Base-by-base conservation (phyloP, 805 yeast genomes). In the Lipomyces yamadae region DNA sequence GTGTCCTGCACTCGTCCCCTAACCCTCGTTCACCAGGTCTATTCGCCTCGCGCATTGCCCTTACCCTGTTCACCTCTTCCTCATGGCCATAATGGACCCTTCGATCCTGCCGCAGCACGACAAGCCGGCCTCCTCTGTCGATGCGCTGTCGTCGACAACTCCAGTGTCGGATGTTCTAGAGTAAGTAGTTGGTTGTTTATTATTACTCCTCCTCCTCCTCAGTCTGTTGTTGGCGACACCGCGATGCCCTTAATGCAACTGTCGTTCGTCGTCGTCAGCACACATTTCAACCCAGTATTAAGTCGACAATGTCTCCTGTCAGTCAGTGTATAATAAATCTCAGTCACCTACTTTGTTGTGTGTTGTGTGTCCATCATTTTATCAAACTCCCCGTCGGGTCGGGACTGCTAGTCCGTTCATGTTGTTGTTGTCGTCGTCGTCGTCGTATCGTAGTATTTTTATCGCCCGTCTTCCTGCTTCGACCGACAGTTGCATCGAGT, bases 61-160 rank as follows among this genome's bases (percentile, higher is more conserved):
- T 56, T 15, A 58, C 54, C 48, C 29, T 42, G 50, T 56, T 7
- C 24, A 24, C 24, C 24, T 24, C 24, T 24, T 18, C 63, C 30
- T 2, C 56, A 61, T 63, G 65, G 65, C 68, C 34, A 52, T 60
- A 55, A 58, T 60, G 60, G 70, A 67, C 60, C 62, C 64, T 42
- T 57, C 57, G n/a, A 61, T 56, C 42, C 58, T 58, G 39, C 52
- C 59, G 35, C 61, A 24, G 24, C 24, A 45, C 53, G 48, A 58
- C 53, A 42, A 42, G 48, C 48, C 60, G 32, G 37, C 60, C 18
- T 59, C 48, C 15, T 59, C 48, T 8, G 18, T 24, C 18, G 62
- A 59, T 35, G 56, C 29, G 37, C 56, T 58, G 55, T 59, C 42
- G 33, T 59, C 42, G 33, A 45, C 66, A 33, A 45, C 54, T 32